phyloP scores from a whole-genome alignment of 148 eudicot genomes.

The Camellia japonica region DNA sequence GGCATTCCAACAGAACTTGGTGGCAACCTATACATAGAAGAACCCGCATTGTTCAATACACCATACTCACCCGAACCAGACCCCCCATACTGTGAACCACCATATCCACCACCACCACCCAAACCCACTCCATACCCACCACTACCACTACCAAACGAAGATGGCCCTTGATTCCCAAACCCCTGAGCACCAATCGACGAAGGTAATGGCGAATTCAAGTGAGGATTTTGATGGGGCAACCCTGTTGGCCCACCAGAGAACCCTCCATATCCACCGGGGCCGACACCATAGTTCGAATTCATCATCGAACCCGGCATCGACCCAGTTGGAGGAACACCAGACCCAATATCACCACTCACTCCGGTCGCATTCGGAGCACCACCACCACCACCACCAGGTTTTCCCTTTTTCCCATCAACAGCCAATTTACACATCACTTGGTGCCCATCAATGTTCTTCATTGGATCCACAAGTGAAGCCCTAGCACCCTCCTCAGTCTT shows the following conservation, averaged over 20 bases:
- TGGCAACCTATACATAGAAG: conserved; percentile 54
- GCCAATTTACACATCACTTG: conserved; percentile 82
- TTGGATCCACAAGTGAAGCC: conserved; percentile 65
- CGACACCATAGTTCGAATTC: conserved; percentile 43
- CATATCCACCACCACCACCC: conserved; percentile 41
- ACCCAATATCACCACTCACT: conserved; percentile 25
- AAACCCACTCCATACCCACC: conserved; percentile 30
- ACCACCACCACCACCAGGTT: conserved; percentile 23
- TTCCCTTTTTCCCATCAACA: conserved; percentile 82
- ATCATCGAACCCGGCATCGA: conserved; percentile 25
- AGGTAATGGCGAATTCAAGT: conserved; percentile 15
- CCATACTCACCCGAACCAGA: conserved; percentile 48
- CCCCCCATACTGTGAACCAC: conserved; percentile 48
- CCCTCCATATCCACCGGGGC: conserved; percentile 30
- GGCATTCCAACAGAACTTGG: conserved; percentile 49
- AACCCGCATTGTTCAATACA: conserved; percentile 24
- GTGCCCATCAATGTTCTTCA: conserved; percentile 74
- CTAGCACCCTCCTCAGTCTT: conserved; percentile 84
- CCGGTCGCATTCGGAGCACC: conserved; percentile 12
- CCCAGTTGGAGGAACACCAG: conserved; percentile 29
- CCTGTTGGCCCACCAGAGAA: conserved; percentile 31
- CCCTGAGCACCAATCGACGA: conserved; percentile 24
- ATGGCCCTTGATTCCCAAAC: conserved; percentile 37
- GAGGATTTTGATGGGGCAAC: conserved; percentile 26
- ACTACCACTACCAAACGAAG: conserved; percentile 23